A percentile compares a stretch with the other conserved stretches of the same genome.
Conservation (phyloP, 1,284 basidiomycete species). For the Peniophora sp. region DNA sequence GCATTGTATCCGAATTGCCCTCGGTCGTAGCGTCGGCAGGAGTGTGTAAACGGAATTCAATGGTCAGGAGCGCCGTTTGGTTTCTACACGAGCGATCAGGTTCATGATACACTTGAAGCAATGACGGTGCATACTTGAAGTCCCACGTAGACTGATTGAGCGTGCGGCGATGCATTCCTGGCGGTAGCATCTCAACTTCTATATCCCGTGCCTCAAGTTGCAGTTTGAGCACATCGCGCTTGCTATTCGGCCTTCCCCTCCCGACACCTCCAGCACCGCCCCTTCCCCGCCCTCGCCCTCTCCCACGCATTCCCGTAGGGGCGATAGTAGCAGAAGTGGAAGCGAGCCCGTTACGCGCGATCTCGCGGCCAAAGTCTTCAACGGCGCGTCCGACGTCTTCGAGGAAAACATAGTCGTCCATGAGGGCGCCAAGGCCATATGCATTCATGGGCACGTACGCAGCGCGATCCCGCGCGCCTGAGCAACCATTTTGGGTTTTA, state of each 20-base stretch:
- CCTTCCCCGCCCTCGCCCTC: constrained; percentile 19
- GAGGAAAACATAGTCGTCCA: constrained; percentile 79
- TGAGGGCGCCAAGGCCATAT: constrained; percentile 76
- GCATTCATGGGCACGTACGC: constrained; percentile 72
- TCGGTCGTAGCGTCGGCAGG: constrained; percentile 31
- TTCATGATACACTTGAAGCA: constrained; percentile 9
- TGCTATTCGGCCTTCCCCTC: constrained; percentile 25
- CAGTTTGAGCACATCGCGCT: constrained; percentile 57
- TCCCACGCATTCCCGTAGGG: constrained; percentile 13
- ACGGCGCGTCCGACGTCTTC: constrained; percentile 73
- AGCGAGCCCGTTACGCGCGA: constrained; percentile 47
- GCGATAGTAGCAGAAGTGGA: constrained; percentile 5
- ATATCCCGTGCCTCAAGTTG: constrained; percentile 60
- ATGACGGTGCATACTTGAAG: constrained; percentile 49
- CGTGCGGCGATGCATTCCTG: constrained; percentile 76
- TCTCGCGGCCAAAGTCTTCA: constrained; percentile 63
- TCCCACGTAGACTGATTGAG: constrained; percentile 79
- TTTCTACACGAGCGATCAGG: constrained; percentile 32
- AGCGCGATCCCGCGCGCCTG: constrained; percentile 66
- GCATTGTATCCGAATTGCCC: constrained; percentile 26
- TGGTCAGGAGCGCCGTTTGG: constrained; percentile 60
- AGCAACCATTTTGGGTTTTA: constrained; percentile 59
- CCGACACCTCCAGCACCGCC: constrained; percentile 20
- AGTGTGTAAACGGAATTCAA: constrained; percentile 61
- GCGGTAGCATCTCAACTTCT: constrained; percentile 68